Base-by-base conservation (phyloP, 2,329 filamentous ascomycete genomes). In the Alternaria sp. region DNA sequence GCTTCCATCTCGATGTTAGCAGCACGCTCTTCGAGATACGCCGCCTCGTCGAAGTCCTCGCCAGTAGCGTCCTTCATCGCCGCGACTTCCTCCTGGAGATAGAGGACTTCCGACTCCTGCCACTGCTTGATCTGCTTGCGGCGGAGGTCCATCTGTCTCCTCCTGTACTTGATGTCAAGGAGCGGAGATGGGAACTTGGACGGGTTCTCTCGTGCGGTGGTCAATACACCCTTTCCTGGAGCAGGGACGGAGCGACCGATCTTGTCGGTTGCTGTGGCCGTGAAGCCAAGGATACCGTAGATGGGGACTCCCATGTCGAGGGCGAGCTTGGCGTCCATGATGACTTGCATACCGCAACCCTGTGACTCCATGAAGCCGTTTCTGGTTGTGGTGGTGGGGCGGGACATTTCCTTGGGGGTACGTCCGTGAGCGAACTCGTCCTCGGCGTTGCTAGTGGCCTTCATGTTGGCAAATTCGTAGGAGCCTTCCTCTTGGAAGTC, bases 391-490 rank as follows among this genome's bases (percentile, higher is more conserved):
- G 96, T 99, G 6, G 94, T 96, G 5, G 96, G 96, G 66, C 96
- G 91, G 30, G 96, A 99, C 96, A 99, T 99, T 83, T 99, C 96
- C 81, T 90, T 89, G 12, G 96, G 95, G 54, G 96, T 98, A 70
- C 96, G 93, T 51, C 96, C 96, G 76, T 98, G 96, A 10, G 90
- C 93, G 73, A 99, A 93, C 81, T 99, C 96, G 72, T 98, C 94
- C 65, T 97, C 92, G 25, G 95, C 94, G 78, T 98, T 99, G 87
- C 94, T 97, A 60, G 96, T 99, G 63, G 96, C 96, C 84, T 97
- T 97, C 96, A 99, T 99, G 86, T 99, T 99, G 86, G 96, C 96
- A 80, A 99, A 99, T 82, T 99, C 96, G 78, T 97, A 99, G 1
- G 96, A 99, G 56, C 96, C 96, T 84, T 99, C 96, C 84, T 99